Base-by-base conservation (phyloP, 2,329 filamentous ascomycete genomes). In the Clonostachys sp. region DNA sequence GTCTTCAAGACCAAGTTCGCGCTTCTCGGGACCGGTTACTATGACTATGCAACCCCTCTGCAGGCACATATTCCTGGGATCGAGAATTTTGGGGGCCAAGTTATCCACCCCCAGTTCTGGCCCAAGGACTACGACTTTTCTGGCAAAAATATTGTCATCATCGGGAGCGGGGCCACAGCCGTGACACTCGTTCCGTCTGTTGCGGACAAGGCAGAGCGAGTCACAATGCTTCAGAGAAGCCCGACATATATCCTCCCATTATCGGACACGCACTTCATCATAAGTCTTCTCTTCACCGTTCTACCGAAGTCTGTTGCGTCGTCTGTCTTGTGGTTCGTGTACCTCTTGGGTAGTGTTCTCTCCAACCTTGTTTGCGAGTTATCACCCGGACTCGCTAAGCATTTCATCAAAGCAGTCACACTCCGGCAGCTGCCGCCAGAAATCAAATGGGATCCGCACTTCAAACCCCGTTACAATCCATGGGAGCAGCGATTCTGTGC, bases 181-280 rank as follows among this genome's bases (percentile, higher is more conserved):
- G 68, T 92, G 44, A 94, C 89, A 0, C 73, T 95, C 1, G 63
- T 95, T 4, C 90, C 89, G 1, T 78, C 75, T 42, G 66, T 95
- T 42, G 80, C 83, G 1, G 68, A 86, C 41, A 79, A 76, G 38
- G 87, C 86, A 6, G 67, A 66, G 6, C 76, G 79, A 13, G 82
- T 91, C 30, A 92, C 87, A 2, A 89, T 92, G 80, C 75, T 95
- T 4, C 89, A 95, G 66, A 81, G 90, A 48, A 89, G 83, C 42
- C 90, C 90, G 0, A 78, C 77, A 1, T 91, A 89, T 57, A 75
- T 91, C 47, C 55, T 86, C 41, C 69, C 77, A n/a, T 55, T 81
- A 2, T 66, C 75, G 34, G 6, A 33, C n/a, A 17, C 20, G 12
- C 10, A 16, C 17, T 17, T 48, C 12, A 14, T 44, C 8, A 40